phyloP scores from a whole-genome alignment of 768 basidiomycete species.

The Auricularia cornea region DNA sequence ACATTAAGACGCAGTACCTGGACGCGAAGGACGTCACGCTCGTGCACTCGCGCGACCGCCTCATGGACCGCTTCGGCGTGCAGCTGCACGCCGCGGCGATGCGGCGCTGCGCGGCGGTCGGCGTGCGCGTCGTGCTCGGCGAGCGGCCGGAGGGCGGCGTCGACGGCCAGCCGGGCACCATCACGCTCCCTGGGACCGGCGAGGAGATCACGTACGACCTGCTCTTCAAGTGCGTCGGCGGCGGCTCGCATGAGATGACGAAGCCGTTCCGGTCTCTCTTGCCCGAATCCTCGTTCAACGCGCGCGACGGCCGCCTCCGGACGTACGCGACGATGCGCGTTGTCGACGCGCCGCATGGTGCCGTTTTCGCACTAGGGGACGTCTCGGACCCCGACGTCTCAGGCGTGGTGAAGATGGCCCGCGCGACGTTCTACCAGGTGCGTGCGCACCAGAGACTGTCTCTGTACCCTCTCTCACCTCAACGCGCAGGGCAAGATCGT shows the following conservation, averaged over 20 bases:
- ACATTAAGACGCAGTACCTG: conserved; percentile 49
- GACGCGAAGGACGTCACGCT: conserved; percentile 42
- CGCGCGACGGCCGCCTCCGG: conserved; percentile 12
- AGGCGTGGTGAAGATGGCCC: conserved; percentile 33
- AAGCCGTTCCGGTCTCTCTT: too few relatives aligned
- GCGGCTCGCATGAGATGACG: too few relatives aligned
- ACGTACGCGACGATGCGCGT: conserved; percentile 22
- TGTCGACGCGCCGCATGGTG: conserved; percentile 7
- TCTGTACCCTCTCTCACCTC: neutral
- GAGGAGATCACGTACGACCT: too few relatives aligned
- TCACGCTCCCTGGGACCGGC: too few relatives aligned
- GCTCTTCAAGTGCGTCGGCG: too few relatives aligned
- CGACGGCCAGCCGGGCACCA: too few relatives aligned
- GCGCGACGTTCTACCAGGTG: neutral
- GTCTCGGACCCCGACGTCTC: conserved; percentile 56
- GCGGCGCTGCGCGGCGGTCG: conserved; percentile 30
- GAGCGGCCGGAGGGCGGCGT: conserved; percentile 31
- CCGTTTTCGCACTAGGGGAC: conserved; percentile 55
- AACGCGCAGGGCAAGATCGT: conserved; percentile 41
- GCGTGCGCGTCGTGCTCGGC: conserved; percentile 43
- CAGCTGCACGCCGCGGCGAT: conserved; percentile 39
- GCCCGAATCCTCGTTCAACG: conserved; percentile 1
- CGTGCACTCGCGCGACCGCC: conserved; percentile 47
- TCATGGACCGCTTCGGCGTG: conserved; percentile 46
- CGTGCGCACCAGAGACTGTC: too few relatives aligned